These are phyloP conservation scores for Neonectria faginata DNA, from an alignment of 2,329 filamentous ascomycete species.

Conservation along the genomic window DNA sequence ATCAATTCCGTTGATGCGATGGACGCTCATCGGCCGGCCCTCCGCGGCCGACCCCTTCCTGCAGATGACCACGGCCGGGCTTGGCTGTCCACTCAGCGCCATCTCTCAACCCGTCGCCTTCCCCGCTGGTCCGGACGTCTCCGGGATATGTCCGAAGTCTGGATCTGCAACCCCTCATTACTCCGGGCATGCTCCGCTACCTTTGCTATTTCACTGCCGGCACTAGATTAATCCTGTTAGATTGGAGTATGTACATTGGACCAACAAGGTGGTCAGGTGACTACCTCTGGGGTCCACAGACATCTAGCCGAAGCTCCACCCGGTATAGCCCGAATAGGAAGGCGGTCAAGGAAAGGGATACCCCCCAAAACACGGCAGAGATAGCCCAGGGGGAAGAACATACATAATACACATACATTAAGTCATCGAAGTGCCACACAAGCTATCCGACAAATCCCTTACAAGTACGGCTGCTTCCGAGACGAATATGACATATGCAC, in stretches of 20 bases:
- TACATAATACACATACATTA: no score
- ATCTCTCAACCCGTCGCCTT: background rate
- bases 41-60: background rate
- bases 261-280: no score
- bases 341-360: no score
- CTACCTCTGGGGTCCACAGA: no score
- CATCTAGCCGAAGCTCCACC: no score
- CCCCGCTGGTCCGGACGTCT: constrained; percentile 15
- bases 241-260: no score
- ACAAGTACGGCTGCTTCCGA: background rate
- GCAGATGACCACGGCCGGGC: background rate
- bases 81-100: background rate
- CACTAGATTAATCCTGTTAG: background rate
- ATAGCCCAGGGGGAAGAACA: no score
- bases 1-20: constrained; percentile 19
- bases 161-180: background rate
- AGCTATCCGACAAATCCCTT: no score
- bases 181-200: background rate
- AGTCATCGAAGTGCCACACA: no score
- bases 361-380: no score
- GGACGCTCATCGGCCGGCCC: background rate
- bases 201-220: background rate
- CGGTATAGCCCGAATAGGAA: no score
- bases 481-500: background rate
- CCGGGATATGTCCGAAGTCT: constrained; percentile 5